Evolutionary conservation across 352 stramenopile species (phyloP).

Genomic region (Globisporangium solare): DNA sequence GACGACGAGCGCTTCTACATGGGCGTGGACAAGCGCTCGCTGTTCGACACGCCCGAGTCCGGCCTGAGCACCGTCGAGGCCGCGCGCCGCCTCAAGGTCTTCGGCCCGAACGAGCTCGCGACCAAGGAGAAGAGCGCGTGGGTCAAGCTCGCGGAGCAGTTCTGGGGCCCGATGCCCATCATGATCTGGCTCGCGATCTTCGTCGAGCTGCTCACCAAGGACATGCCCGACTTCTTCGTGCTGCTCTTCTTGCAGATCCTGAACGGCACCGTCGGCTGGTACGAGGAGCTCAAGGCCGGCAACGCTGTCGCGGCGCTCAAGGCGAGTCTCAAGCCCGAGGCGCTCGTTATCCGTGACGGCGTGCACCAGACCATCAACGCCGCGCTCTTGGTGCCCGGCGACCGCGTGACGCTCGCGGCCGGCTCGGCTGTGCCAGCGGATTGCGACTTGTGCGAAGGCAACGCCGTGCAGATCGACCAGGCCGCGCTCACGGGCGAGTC

Average conservation of each 20-base stretch:
- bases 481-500: conserved; percentile 93
- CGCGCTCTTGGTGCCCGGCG: conserved; percentile 90
- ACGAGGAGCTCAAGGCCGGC: conserved; percentile 77
- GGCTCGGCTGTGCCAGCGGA: conserved; percentile 92
- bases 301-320: conserved; percentile 87
- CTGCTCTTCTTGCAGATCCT: conserved; percentile 70
- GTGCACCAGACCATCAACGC: conserved; percentile 87
- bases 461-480: conserved; percentile 88
- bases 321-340: conserved; percentile 80
- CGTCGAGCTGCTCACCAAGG: conserved; percentile 58
- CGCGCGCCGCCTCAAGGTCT: conserved; percentile 66
- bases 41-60: conserved; percentile 56
- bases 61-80: conserved; percentile 84
- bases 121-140: conserved; percentile 40
- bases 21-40: conserved; percentile 73
- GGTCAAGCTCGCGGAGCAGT: conserved; percentile 62
- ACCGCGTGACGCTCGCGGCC: conserved; percentile 88
- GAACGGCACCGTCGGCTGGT: conserved; percentile 68
- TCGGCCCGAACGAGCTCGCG: conserved; percentile 87
- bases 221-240: conserved; percentile 59
- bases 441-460: conserved; percentile 79
- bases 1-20: conserved; percentile 75
- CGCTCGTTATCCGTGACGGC: conserved; percentile 86
- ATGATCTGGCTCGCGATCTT: conserved; percentile 91
- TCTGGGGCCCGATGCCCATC: conserved; percentile 84